Percentiles rank a stretch among this genome's conserved stretches.
Evolutionary conservation across 2,329 filamentous ascomycete species (phyloP).

Genomic region (Sporothrix globosa): DNA sequence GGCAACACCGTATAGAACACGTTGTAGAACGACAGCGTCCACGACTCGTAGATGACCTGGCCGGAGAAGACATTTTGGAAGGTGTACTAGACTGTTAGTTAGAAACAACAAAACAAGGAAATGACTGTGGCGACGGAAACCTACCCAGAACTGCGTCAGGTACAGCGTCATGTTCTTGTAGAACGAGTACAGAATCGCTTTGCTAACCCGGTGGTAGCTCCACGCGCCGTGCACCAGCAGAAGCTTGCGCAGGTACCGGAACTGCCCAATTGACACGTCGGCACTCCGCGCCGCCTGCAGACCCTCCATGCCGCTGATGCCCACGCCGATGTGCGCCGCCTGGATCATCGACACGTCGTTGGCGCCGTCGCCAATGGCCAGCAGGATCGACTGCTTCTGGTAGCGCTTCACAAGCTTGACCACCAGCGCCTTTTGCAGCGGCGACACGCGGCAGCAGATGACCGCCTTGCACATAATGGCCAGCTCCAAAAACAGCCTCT

Average conservation of each 20-base stretch:
- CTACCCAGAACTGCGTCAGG: conserved; percentile 98
- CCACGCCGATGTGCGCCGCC: conserved; percentile 94
- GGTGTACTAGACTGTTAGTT: conserved; percentile 66
- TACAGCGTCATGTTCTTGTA: conserved; percentile 99
- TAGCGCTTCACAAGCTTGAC: conserved; percentile 96
- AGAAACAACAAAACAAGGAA: neutral
- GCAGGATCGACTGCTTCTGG: conserved; percentile 84
- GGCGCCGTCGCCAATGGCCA: conserved; percentile 95
- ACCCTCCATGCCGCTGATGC: conserved; percentile 96
- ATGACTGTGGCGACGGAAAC: conserved; percentile 42
- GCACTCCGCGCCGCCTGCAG: conserved; percentile 94
- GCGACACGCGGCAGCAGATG: conserved; percentile 95
- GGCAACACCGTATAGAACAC: conserved; percentile 96
- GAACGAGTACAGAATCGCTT: conserved; percentile 96
- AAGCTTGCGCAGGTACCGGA: conserved; percentile 90
- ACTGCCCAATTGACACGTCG: conserved; percentile 94
- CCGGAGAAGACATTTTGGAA: conserved; percentile 99
- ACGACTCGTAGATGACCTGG: conserved; percentile 97
- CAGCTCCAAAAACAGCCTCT: conserved; percentile 89
- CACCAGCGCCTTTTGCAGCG: conserved; percentile 93
- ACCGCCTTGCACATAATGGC: conserved; percentile 98
- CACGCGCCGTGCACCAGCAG: conserved; percentile 93
- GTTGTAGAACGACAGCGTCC: conserved; percentile 99
- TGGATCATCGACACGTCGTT: conserved; percentile 99
- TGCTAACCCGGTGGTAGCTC: conserved; percentile 97